A percentile compares a stretch with the other conserved stretches of the same genome.
phyloP scores from a whole-genome alignment of 140 eudicot genomes.

The Erigeron philadelphicus region DNA sequence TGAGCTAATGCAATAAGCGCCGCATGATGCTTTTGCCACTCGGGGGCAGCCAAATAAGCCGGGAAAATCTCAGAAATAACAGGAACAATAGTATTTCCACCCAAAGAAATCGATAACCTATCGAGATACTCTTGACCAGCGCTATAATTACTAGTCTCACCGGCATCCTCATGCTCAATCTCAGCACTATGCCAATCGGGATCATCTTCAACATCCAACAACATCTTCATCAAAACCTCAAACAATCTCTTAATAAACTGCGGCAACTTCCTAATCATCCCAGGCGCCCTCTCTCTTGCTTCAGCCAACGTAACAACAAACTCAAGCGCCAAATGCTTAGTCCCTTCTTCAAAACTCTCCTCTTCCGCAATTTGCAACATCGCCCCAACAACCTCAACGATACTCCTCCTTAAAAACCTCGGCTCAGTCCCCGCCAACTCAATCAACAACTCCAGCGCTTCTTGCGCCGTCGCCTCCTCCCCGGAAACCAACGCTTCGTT shows the following conservation, averaged over 20 bases:
- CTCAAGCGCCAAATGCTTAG: constrained; percentile 61
- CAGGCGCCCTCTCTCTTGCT: constrained; percentile 68
- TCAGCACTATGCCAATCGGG: constrained; percentile 55
- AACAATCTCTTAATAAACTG: constrained; percentile 54
- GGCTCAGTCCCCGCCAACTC: constrained; percentile 70
- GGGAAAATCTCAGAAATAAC: constrained; percentile 59
- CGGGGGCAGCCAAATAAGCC: constrained; percentile 50
- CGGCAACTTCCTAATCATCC: constrained; percentile 71
- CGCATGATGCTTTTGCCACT: constrained; percentile 72
- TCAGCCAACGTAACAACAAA: constrained; percentile 64
- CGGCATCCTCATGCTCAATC: constrained; percentile 60
- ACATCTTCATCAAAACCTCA: constrained; percentile 60
- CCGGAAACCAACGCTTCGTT: constrained; percentile 47
- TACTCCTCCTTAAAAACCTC: constrained; percentile 51
- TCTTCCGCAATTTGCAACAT: constrained; percentile 67
- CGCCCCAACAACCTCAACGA: constrained; percentile 53
- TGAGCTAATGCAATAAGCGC: constrained; percentile 68
- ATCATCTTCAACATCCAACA: constrained; percentile 65
- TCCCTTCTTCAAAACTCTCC: constrained; percentile 56
- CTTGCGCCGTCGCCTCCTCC: constrained; percentile 55
- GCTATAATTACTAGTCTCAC: constrained; percentile 57
- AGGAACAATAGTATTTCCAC: constrained; percentile 62
- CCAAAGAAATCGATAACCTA: constrained; percentile 53
- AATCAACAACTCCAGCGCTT: constrained; percentile 52
- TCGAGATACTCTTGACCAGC: constrained; percentile 68